Base-by-base conservation (phyloP, 352 stramenopile genomes). In the Pythium grandisporangium region DNA sequence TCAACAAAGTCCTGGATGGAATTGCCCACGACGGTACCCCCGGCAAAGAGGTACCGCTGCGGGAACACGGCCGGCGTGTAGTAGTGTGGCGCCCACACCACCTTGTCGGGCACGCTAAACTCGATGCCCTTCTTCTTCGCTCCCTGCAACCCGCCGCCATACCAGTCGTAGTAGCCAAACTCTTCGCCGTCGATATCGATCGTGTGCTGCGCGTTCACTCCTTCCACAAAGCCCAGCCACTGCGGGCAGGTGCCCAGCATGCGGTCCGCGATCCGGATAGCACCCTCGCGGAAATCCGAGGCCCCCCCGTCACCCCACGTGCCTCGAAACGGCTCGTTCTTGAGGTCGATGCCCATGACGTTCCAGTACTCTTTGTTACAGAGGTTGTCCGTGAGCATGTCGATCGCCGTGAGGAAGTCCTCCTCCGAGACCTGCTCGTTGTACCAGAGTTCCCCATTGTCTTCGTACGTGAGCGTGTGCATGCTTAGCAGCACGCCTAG, bases 41-140 rank as follows among this genome's bases (percentile, higher is more conserved):
- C 63, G 20, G 65, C 51, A 36, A 68, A 84, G 17, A 86, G 76
- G 33, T 86, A 86, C 16, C 43, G 14, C 40, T 83, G 61, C 0
- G 70, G 70, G 20, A 72, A 83, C 44, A 82, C 70, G 1, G 67
- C 65, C 2, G 75, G 68, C 4, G 68, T 83, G 56, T 81, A 78
- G 46, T 83, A 89, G 53, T 89, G 76, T 22, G 76, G 76, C 2
- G 73, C 76, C 37, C 78, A 89, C 5, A 89, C 76, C n/a, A 89
- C 54, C 41, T 89, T 89, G 47, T 82, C 54, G 6, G 58, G 32
- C 7, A 65, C 51, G 7, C 42, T 52, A 44, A 86, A 75, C 12
- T 66, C 64, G 10, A 84, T 35, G 1, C 65, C 58, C 19, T 65
- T 54, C n/a, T 63, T 53, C 11, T 56, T 51, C 16, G 58, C 65